phyloP scores from a whole-genome alignment of 148 eudicot genomes.

The Rhododendron kiyosumense region DNA sequence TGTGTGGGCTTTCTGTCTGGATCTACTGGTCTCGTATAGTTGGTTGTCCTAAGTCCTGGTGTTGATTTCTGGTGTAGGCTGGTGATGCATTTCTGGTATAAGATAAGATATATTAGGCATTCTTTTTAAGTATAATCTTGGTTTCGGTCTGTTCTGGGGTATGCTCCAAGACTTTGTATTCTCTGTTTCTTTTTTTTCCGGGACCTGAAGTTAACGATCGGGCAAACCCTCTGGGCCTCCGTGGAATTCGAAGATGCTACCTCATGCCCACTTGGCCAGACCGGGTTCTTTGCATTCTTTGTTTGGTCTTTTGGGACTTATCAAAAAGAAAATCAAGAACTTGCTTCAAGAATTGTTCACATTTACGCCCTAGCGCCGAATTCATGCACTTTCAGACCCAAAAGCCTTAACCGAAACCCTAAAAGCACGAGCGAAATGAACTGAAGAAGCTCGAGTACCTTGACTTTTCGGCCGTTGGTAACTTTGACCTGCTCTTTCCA shows the following conservation, averaged over 20 bases:
- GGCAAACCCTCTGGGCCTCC: too few species aligned
- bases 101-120: too few species aligned
- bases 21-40: too few species aligned
- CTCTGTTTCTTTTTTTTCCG: not conserved
- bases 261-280: too few species aligned
- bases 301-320: not conserved
- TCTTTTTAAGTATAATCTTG: not conserved
- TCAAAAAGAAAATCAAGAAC: not conserved
- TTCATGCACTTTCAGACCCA: not conserved
- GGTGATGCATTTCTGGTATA: too few species aligned
- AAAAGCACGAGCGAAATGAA: not conserved
- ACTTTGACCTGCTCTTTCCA: not conserved
- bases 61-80: not conserved
- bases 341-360: not conserved
- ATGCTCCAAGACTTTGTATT: not conserved
- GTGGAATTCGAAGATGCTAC: too few species aligned
- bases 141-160: not conserved
- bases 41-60: not conserved
- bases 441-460: not conserved
- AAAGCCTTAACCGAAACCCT: not conserved
- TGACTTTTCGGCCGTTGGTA: not conserved
- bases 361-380: not conserved
- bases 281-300: too few species aligned
- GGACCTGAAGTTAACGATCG: too few species aligned
- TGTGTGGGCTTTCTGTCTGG: too few species aligned